A percentile compares a stretch with the other conserved stretches of the same genome.
phyloP scores from a whole-genome alignment of 257 asterid genomes.

The Solanum tacnaense region DNA sequence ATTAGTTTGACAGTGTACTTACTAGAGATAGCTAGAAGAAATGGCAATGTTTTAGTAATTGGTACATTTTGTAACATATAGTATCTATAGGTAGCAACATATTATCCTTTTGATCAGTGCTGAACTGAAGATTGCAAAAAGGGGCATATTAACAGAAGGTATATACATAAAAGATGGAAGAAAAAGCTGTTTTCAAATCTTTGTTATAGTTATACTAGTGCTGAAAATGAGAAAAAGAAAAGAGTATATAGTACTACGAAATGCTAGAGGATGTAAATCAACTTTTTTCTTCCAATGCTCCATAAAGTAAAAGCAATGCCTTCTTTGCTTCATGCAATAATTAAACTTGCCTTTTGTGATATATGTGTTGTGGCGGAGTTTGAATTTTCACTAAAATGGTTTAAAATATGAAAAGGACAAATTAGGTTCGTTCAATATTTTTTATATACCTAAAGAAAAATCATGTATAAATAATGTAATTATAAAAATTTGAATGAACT shows the following conservation, averaged over 20 bases:
- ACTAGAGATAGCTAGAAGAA: background rate
- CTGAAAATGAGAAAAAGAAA: background rate
- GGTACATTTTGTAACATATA: background rate
- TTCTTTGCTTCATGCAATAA: background rate
- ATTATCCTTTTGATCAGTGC: background rate
- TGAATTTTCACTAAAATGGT: no score
- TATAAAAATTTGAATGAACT: background rate
- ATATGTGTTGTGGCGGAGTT: background rate
- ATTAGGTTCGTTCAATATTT: background rate
- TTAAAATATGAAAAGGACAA: no score
- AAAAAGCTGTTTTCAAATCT: background rate
- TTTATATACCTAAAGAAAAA: no score
- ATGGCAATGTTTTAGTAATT: background rate
- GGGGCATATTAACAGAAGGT: background rate
- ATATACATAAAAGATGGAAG: background rate
- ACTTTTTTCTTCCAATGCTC: background rate
- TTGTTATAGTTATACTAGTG: background rate
- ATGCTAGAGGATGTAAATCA: background rate
- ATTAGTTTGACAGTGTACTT: slow-evolving; percentile 1
- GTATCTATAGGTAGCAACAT: background rate
- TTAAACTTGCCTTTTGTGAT: background rate
- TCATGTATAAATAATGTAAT: no score
- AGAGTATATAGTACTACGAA: background rate
- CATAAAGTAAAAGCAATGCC: background rate
- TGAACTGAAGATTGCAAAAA: background rate